Conservation (phyloP, 257 asterid genomes). For the Primulina huaijiensis region DNA sequence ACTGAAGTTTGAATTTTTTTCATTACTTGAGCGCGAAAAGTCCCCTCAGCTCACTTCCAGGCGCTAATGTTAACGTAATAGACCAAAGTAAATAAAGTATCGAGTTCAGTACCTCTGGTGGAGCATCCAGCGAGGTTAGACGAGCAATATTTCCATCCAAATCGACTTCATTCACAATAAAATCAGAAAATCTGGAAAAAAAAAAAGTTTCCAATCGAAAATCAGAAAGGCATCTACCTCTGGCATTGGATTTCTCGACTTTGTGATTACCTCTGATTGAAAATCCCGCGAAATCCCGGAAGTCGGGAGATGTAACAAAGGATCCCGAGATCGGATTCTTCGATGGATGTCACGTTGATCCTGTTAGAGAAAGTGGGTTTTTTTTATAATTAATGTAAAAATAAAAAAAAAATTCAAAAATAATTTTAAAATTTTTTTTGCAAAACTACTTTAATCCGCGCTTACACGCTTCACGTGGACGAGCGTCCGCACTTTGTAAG, state of each 20-base stretch:
- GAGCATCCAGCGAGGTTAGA: slow-evolving; percentile 68
- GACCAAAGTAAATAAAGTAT: slow-evolving; percentile 6
- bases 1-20: background rate
- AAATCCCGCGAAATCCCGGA: slow-evolving; percentile 84
- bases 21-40: background rate
- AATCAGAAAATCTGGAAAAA: slow-evolving; percentile 79
- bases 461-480: too few species aligned
- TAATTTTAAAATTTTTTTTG: too few species aligned
- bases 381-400: too few species aligned
- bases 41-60: background rate
- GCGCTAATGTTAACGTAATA: slow-evolving; percentile 5
- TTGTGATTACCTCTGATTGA: slow-evolving; percentile 70
- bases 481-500: too few species aligned
- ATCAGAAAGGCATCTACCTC: slow-evolving; percentile 17
- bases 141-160: slow-evolving; percentile 79
- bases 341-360: slow-evolving; percentile 46
- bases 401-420: too few species aligned
- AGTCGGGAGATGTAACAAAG: slow-evolving; percentile 72
- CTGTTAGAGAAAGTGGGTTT: slow-evolving; percentile 11
- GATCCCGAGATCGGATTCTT: slow-evolving; percentile 79
- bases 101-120: slow-evolving; percentile 54
- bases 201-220: slow-evolving; percentile 10
- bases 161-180: slow-evolving; percentile 91
- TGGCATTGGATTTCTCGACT: background rate
- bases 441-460: too few species aligned